These are phyloP conservation scores for Saturnispora kantuleensis DNA, from an alignment of 805 yeast species.

Conservation along the genomic window DNA sequence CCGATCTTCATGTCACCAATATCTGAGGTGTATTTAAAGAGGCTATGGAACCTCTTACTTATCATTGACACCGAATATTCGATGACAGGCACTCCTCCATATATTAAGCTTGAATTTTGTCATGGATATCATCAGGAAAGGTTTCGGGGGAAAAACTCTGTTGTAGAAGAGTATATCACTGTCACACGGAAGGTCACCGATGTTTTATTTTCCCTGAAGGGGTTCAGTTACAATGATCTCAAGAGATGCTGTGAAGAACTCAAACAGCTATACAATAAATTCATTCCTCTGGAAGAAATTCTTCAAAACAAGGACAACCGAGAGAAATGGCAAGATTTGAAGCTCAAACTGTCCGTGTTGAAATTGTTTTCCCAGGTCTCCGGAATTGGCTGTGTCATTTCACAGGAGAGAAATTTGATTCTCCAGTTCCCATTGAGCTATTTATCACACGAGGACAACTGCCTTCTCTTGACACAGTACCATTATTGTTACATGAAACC, in stretches of 20 bases:
- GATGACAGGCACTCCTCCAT: constrained; percentile 8
- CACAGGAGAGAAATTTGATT: background rate
- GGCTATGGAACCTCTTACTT: constrained; percentile 15
- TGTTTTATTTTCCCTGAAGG: background rate
- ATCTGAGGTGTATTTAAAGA: background rate
- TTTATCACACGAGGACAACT: background rate
- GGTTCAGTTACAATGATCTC: background rate
- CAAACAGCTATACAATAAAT: background rate
- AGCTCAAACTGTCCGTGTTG: constrained; percentile 8
- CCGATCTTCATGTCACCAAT: constrained; percentile 16
- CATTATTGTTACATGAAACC: constrained; percentile 1
- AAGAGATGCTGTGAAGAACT: background rate
- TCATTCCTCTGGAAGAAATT: constrained; percentile 1
- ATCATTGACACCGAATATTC: constrained; percentile 11
- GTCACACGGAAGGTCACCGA: constrained; percentile 1
- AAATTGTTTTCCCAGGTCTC: background rate
- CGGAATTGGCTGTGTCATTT: background rate
- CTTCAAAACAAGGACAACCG: background rate
- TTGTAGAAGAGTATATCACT: background rate
- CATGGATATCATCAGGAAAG: constrained; percentile 7
- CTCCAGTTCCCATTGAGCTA: background rate
- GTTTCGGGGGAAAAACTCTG: too few species aligned
- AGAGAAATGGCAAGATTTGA: constrained; percentile 3
- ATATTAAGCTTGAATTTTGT: constrained; percentile 12
- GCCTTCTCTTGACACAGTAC: background rate